Conservation (phyloP, 495 filamentous ascomycete species). For the Pyrenula massariospora region DNA sequence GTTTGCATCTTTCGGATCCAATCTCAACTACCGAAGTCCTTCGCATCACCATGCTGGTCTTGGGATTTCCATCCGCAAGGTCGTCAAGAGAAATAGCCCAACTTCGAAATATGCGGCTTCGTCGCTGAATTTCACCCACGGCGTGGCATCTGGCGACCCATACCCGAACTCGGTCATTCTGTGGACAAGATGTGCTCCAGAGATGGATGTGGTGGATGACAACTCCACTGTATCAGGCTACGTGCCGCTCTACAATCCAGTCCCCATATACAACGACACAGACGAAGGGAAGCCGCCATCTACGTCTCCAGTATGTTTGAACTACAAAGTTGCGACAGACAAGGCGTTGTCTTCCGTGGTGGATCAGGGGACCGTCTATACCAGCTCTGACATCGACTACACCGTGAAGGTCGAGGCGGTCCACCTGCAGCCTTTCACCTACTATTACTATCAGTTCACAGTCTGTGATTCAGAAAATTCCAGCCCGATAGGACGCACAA, state of each 20-base stretch:
- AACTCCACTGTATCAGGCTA: conserved; percentile 47
- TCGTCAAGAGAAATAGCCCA: conserved; percentile 29
- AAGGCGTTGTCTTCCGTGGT: conserved; percentile 23
- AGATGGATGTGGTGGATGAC: conserved; percentile 37
- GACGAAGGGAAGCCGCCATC: conserved; percentile 36
- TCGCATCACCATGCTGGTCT: conserved; percentile 46
- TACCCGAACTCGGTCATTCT: conserved; percentile 51
- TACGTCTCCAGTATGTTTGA: conserved; percentile 46
- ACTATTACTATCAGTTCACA: conserved; percentile 48
- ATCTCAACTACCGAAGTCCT: conserved; percentile 48
- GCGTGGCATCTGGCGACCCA: conserved; percentile 59
- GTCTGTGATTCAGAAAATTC: conserved; percentile 35
- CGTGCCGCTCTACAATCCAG: conserved; percentile 38
- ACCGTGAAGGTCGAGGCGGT: conserved; percentile 58
- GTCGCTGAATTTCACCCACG: conserved; percentile 52
- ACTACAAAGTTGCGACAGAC: conserved; percentile 38
- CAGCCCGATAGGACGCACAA: conserved; percentile 41
- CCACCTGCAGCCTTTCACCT: conserved; percentile 42
- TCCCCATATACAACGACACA: conserved; percentile 31
- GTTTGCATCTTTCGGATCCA: conserved; percentile 17
- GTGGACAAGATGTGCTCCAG: conserved; percentile 52
- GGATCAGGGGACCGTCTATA: conserved; percentile 43
- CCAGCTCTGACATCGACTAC: conserved; percentile 57
- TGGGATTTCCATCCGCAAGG: conserved; percentile 33
- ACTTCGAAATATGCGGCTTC: conserved; percentile 23